Base-by-base conservation (phyloP, 2,329 filamentous ascomycete species). In the Trichoderma hamatum region DNA sequence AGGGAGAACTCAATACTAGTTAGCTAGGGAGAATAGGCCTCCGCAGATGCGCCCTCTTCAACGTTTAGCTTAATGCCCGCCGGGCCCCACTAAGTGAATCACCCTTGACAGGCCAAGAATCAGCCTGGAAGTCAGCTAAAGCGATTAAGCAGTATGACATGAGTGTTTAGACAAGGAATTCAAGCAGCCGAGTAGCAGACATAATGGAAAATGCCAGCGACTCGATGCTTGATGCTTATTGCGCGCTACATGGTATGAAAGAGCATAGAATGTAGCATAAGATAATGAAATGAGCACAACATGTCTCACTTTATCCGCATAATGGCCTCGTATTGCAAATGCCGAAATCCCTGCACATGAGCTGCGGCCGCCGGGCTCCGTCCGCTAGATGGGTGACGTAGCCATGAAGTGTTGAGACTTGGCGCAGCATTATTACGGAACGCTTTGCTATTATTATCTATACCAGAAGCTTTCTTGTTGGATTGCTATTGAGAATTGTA, bases 101-200 rank as follows among this genome's bases (percentile, higher is more conserved):
- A 5, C 63, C 52, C 51, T 6, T 19, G 24, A 55, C 7, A 43
- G 14, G 61, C 1, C 19, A 30, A 43, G n/a, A 19, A 1, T 36
- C 36, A n/a, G n/a, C n/a, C n/a, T n/a, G n/a, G n/a, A n/a, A 66
- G 52, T 56, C 62, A 58, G 13, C 52, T 55, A 52, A n/a, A 26
- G 49, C 32, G 9, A 26, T 24, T 10, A 43, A 21, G 34, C 19
- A 34, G 28, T 32, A 28, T 6, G 34, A 56, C 28, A 56, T n/a
- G 11, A n/a, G 21, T 10, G n/a, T 5, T 21, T n/a, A 19, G 43
- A 46, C 19, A 21, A 46, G 43, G 10, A 9, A n/a, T n/a, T 49
- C 21, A 24, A 49, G 46, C n/a, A 24, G 43, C 46, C 2, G 13
- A 13, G 10, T 26, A 28, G 9, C 11, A 28, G 26, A 3, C n/a